These are phyloP conservation scores for Pelargonium citronellum DNA, from an alignment of 441 rosid genomes.

Conservation along the genomic window DNA sequence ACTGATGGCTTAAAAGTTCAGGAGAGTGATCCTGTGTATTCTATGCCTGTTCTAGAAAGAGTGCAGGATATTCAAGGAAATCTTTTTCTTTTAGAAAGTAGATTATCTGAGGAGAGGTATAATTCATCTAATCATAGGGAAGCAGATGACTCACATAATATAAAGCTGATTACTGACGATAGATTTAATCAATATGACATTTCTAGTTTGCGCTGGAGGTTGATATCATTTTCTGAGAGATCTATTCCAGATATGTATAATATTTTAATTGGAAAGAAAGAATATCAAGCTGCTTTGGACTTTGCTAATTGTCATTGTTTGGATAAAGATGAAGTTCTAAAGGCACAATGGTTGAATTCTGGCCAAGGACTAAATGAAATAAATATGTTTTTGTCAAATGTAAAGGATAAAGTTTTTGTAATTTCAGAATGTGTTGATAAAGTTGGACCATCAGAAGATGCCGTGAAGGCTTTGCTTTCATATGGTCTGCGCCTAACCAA, in stretches of 20 bases:
- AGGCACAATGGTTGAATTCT: conserved; percentile 81
- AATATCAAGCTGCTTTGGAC: conserved; percentile 67
- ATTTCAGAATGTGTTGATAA: conserved; percentile 73
- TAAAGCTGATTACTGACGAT: conserved; percentile 32
- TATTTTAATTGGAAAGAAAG: conserved; percentile 50
- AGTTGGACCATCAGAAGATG: conserved; percentile 79
- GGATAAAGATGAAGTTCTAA: conserved; percentile 76
- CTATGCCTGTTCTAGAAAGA: conserved; percentile 65
- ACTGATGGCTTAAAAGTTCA: conserved; percentile 44
- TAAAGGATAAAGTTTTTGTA: conserved; percentile 67
- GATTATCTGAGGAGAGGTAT: conserved; percentile 31
- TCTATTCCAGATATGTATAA: conserved; percentile 78
- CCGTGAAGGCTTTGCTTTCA: conserved; percentile 64
- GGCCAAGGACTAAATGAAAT: conserved; percentile 53
- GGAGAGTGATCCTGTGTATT: conserved; percentile 48
- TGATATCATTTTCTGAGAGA: conserved; percentile 71
- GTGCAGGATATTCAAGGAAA: conserved; percentile 44
- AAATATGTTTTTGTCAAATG: conserved; percentile 49
- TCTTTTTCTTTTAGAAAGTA: conserved; percentile 62
- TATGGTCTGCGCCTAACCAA: conserved; percentile 60
- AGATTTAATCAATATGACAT: conserved; percentile 32
- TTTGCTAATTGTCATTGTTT: conserved; percentile 73
- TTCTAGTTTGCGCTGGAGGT: conserved; percentile 54
- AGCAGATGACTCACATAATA: conserved; percentile 28
- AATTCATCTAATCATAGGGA: conserved; percentile 30